phyloP scores from a whole-genome alignment of 257 asterid genomes.

The Gentiana straminea region DNA sequence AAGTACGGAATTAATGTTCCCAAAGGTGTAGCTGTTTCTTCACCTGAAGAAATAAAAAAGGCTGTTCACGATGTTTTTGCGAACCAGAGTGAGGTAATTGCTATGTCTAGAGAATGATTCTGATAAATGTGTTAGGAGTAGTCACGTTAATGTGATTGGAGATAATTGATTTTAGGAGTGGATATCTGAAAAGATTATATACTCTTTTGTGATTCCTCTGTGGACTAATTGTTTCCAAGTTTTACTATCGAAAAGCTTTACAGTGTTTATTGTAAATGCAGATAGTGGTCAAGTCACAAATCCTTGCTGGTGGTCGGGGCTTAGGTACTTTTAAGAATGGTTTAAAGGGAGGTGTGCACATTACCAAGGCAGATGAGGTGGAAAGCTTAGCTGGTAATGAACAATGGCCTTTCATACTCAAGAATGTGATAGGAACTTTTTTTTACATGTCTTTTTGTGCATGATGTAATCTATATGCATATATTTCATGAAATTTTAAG shows the following conservation, averaged over 20 bases:
- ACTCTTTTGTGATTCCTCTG: background rate
- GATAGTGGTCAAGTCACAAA: conserved; percentile 91
- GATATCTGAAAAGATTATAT: background rate
- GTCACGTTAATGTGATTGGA: background rate
- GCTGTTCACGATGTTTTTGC: conserved; percentile 50
- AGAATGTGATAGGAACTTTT: background rate
- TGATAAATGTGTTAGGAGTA: background rate
- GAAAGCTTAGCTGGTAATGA: conserved; percentile 69
- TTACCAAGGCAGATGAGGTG: conserved; percentile 69
- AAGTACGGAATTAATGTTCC: conserved; percentile 91
- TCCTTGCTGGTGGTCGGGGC: conserved; percentile 94
- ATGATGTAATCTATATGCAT: background rate
- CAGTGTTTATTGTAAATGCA: conserved; percentile 15
- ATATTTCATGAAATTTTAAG: too few species aligned
- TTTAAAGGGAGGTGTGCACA: conserved; percentile 88
- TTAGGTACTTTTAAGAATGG: conserved; percentile 92
- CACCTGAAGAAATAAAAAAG: conserved; percentile 52
- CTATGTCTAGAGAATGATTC: background rate
- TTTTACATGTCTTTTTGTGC: background rate
- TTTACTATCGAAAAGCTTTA: background rate
- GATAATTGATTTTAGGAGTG: background rate
- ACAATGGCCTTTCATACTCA: background rate
- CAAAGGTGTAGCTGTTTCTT: conserved; percentile 67
- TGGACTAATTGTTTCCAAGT: background rate
- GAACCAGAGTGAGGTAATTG: conserved; percentile 54